These are phyloP conservation scores for Tuber calosporum DNA, from an alignment of 495 filamentous ascomycete species.

Conservation along the genomic window DNA sequence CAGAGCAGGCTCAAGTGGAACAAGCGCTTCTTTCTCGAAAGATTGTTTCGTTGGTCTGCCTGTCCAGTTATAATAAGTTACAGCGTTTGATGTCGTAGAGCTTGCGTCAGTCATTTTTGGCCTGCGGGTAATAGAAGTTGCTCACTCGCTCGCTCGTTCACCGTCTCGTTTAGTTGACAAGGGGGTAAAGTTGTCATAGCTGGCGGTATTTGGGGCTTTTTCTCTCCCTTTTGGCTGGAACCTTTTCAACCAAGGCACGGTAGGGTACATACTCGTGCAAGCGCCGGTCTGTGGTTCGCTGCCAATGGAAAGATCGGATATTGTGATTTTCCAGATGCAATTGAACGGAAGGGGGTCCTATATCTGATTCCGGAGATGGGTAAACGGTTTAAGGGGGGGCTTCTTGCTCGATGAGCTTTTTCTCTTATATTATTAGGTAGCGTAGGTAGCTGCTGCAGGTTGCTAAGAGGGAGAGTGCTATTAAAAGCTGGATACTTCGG, in stretches of 20 bases:
- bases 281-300: not conserved
- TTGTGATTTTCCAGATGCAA: not conserved
- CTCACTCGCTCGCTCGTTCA: not conserved
- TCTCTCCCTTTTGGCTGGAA: not conserved
- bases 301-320: conserved; percentile 7
- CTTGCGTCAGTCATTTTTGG: not conserved
- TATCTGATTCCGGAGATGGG: not conserved
- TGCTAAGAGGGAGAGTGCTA: not conserved
- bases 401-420: not conserved
- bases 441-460: not conserved
- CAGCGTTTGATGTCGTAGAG: not conserved
- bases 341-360: not conserved
- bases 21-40: conserved; percentile 17
- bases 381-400: not conserved
- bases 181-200: not conserved
- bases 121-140: not conserved
- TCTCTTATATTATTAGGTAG: not conserved
- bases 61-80: not conserved
- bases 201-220: not conserved
- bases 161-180: not conserved
- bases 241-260: not conserved
- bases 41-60: conserved; percentile 5
- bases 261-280: not conserved
- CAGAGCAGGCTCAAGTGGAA: conserved; percentile 8
- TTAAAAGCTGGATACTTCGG: not conserved